Evolutionary conservation across 73 alveolate genomes (phyloP), one percentile per base, ranked within the genome.

Genomic region (Tetrahymena elliotti): DNA sequence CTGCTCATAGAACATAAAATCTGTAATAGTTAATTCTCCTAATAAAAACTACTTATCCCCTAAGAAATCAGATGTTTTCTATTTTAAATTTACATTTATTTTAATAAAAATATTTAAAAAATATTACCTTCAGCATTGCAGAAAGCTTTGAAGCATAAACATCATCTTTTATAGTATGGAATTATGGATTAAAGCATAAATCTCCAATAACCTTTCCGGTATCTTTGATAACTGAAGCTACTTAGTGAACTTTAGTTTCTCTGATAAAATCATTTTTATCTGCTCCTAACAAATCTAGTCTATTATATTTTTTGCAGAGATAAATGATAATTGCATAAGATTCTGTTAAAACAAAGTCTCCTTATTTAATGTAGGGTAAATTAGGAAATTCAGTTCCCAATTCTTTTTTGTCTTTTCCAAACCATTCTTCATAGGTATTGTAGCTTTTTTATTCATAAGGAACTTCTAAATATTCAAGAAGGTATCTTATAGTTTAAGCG

Each of bases 391-490:
- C 68, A 6, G 53, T 16, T 20, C 92, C 41, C 18, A 41, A 27
- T 38, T 94, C 52, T 27, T 93, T 35, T 37, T 83, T 33, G 35
- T 84, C 83, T 33, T 53, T 84, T 52, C 84, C 93, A 84, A 31
- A 33, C 96, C 96, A 94, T 83, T 94, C 94, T 82, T 83, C 84
- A 47, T 41, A 41, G 0, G 95, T 12, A 4, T 0, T 38, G n/a
- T 93, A 93, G 4, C 95, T 93, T 37, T 93, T 93, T 37, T 93
- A 22, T 38, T 93, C 53, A 31, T 93, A 39, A 15, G 95, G 93
- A n/a, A 93, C 13, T 93, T 38, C 95, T 15, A 93, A 52, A 52
- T 93, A 93, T 41, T 93, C 95, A 36, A 93, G 83, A 7, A 41
- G 84, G 93, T n/a, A 93, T 93, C 95, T 93, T 1, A 93, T 84